Base-by-base conservation (phyloP, 306 rosid species). In the Vachellia collinsii region DNA sequence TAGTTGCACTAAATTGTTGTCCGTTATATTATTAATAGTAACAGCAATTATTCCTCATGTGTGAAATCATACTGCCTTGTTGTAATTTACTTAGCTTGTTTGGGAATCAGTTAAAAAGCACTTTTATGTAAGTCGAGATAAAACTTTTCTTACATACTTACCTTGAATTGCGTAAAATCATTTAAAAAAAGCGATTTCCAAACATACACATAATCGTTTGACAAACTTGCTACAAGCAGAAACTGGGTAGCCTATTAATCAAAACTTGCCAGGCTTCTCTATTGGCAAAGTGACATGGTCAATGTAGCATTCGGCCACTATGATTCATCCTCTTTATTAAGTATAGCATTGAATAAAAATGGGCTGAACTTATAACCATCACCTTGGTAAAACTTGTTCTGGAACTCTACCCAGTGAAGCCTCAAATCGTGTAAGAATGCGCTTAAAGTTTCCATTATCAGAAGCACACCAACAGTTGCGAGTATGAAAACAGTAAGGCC, bases 401-500 rank as follows among this genome's bases (percentile, higher is more conserved):
- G 92, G 78, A 90, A 90, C 87, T 90, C 94, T 62, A 89, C 90
- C 92, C 90, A 88, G 75, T 89, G 89, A 82, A 88, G 92, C 29
- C 93, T 90, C 70, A 87, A 63, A 10, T 92, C 93, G n/a, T 89
- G 97, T 64, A 92, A 90, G 88, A 86, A 90, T 48, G 94, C 88
- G 51, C 97, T 9, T 9, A 90, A 86, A 25, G 91, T 87, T 86
- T 90, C 92, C 90, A 87, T 86, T 84, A 87, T 77, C 20, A 89
- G 89, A 68, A 89, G 34, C 48, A 85, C 89, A 9, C 90, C 92
- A 4, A 86, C 85, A 1, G 91, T 92, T 39, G 90, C 92, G 48
- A 77, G 88, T 43, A 85, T 17, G 42, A 89, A 90, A 70, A 89
- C 83, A 4, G 85, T 64, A 46, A 70, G 43, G 74, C 74, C 96